Conservation (phyloP, 2,329 filamentous ascomycete species). For the Verticillium nonalfalfae region DNA sequence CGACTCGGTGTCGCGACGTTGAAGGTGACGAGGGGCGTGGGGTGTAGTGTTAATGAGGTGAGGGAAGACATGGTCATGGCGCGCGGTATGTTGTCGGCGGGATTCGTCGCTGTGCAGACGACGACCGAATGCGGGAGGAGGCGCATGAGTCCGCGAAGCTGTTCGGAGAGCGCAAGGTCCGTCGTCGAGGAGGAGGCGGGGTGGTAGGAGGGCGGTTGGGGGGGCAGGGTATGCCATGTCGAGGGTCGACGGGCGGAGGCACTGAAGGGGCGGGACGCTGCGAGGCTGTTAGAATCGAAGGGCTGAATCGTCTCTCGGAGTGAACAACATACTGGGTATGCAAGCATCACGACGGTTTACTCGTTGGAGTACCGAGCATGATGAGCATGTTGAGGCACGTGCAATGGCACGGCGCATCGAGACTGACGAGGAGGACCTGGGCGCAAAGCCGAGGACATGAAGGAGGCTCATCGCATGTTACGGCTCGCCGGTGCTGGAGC, state of each 20-base stretch:
- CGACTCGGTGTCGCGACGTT: constrained; percentile 51
- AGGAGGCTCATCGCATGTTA: constrained; percentile 21
- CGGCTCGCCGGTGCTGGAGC: background rate
- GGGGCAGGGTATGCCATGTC: constrained; percentile 22
- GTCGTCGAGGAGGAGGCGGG: constrained; percentile 17
- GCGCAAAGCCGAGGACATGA: constrained; percentile 20
- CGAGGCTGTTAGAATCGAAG: background rate
- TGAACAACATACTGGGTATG: background rate
- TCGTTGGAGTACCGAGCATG: background rate
- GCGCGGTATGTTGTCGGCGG: constrained; percentile 22
- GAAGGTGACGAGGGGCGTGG: constrained; percentile 47
- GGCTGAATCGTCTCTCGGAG: background rate
- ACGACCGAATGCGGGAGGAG: constrained; percentile 48
- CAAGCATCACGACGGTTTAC: background rate
- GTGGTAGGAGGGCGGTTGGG: constrained; percentile 26
- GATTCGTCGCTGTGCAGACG: constrained; percentile 44
- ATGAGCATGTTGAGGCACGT: background rate
- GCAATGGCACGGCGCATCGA: background rate
- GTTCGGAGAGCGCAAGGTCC: constrained; percentile 30
- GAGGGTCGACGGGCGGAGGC: constrained; percentile 1
- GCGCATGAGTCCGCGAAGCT: constrained; percentile 47
- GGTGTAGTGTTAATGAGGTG: constrained; percentile 46
- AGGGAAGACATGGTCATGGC: constrained; percentile 57
- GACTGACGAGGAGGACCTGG: constrained; percentile 14
- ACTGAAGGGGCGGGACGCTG: constrained; percentile 2